Base-by-base conservation (phyloP, 129 eudicot species). In the Helianthus tuberosus region DNA sequence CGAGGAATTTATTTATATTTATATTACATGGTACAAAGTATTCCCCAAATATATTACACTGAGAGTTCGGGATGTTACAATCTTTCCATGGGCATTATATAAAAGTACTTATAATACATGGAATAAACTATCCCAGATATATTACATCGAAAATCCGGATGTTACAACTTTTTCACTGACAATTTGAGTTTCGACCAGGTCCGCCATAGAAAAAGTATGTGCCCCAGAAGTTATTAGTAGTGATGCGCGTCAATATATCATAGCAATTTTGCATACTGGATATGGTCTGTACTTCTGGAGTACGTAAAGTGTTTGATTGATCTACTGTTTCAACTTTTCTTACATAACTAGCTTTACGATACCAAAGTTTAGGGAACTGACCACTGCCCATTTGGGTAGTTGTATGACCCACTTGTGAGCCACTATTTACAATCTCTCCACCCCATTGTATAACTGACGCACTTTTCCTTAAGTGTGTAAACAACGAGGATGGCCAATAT, bases 391-490 rank as follows among this genome's bases (percentile, higher is more conserved):
- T 27, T 27, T 27, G 32, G 32, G 32, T 27, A 27, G 32, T 27
- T 27, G 32, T 88, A 72, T 91, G 97, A 36, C 73, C 86, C n/a
- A 92, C 97, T 20, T 20, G 84, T 29, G 84, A 73, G 59, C 71
- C 83, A 20, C 87, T 77, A 81, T 91, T 88, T 48, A 88, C 92
- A 20, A 91, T 88, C 66, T 91, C 97, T 0, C 97, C 97, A 13
- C 97, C 97, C 97, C 97, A 91, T 48, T 88, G 87, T 10, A 91
- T 73, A 76, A 80, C 70, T 11, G 92, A 75, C 0, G 97, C 97
- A 36, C 87, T 81, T 36, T 80, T 89, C 0, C 78, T 32, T 35
- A 91, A 71, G 84, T 86, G 75, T 3, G 23, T 80, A 71, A 91
- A 88, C 65, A 91, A 16, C 23, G 62, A 80, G 9, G 85, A 77